phyloP scores from a whole-genome alignment of 1,284 basidiomycete genomes.

The Ceratobasidium sp. region DNA sequence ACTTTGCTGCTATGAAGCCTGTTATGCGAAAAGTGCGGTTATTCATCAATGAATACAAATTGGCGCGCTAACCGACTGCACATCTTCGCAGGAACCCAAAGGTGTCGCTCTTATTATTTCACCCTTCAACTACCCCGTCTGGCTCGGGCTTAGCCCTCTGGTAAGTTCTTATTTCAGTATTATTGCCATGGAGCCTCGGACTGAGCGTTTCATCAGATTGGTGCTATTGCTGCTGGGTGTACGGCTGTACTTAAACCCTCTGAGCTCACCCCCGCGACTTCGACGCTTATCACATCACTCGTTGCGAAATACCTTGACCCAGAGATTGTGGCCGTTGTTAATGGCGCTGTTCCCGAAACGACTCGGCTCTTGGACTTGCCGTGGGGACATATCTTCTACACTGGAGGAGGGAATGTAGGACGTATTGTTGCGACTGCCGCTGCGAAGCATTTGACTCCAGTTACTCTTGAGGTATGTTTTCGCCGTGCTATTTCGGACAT shows the following conservation, averaged over 20 bases:
- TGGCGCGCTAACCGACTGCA: not conserved
- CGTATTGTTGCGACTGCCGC: constrained; percentile 86
- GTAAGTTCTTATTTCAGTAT: constrained; percentile 58
- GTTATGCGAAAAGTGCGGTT: constrained; percentile 66
- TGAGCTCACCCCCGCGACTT: constrained; percentile 78
- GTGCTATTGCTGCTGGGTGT: constrained; percentile 86
- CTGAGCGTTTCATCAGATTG: constrained; percentile 62
- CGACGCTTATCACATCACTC: constrained; percentile 78
- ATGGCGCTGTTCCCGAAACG: constrained; percentile 82
- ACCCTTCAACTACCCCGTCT: constrained; percentile 73
- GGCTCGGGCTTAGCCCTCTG: constrained; percentile 67
- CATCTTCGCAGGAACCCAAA: constrained; percentile 68
- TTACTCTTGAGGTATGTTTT: constrained; percentile 76
- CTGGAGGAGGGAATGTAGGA: constrained; percentile 77
- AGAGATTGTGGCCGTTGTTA: constrained; percentile 77
- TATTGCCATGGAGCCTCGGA: not conserved
- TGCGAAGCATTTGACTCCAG: constrained; percentile 87
- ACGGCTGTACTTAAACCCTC: constrained; percentile 84
- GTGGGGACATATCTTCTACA: constrained; percentile 87
- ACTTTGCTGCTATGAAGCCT: constrained; percentile 70
- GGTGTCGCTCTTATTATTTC: constrained; percentile 74
- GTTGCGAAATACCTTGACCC: constrained; percentile 86
- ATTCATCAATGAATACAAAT: not conserved
- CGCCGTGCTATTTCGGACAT: not conserved
- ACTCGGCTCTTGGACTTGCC: constrained; percentile 81